Evolutionary conservation across 1,139 yeast genomes (phyloP).

Genomic region (Hansenula sp.): DNA sequence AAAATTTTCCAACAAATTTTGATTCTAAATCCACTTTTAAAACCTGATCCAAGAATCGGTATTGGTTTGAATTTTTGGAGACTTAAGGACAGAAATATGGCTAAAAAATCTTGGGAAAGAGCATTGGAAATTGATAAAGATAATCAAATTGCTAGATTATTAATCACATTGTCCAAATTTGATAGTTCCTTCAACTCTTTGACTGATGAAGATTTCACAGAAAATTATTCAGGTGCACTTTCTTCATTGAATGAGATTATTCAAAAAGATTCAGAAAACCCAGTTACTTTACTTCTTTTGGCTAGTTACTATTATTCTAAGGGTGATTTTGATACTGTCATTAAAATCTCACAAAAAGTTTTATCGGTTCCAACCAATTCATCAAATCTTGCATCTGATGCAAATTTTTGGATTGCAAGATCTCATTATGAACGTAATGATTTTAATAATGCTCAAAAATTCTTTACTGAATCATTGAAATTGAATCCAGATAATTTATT

Average conservation of each 20-base stretch:
- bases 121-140: slow-evolving; percentile 61
- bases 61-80: slow-evolving; percentile 94
- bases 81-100: slow-evolving; percentile 72
- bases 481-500: slow-evolving; percentile 57
- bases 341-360: slow-evolving; percentile 51
- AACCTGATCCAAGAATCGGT: slow-evolving; percentile 94
- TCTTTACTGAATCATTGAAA: slow-evolving; percentile 68
- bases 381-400: slow-evolving; percentile 59
- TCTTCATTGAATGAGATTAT: slow-evolving; percentile 26
- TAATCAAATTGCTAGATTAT: slow-evolving; percentile 58
- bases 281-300: slow-evolving; percentile 42
- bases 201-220: slow-evolving; percentile 55
- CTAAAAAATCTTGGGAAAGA: slow-evolving; percentile 79
- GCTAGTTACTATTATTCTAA: slow-evolving; percentile 57
- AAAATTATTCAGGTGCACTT: slow-evolving; percentile 43
- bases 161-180: slow-evolving; percentile 66
- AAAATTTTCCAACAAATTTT: slow-evolving; percentile 81
- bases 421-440: slow-evolving; percentile 58
- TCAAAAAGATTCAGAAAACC: slow-evolving; percentile 24
- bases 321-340: slow-evolving; percentile 52
- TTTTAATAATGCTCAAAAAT: slow-evolving; percentile 62
- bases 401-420: slow-evolving; percentile 84
- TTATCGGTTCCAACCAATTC: slow-evolving; percentile 35
- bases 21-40: slow-evolving; percentile 66
- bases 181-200: slow-evolving; percentile 59